Percentiles rank a stretch among this genome's conserved stretches.
These are phyloP conservation scores for Clarireedia paspali DNA, from an alignment of 2,329 filamentous ascomycete species.

Conservation along the genomic window DNA sequence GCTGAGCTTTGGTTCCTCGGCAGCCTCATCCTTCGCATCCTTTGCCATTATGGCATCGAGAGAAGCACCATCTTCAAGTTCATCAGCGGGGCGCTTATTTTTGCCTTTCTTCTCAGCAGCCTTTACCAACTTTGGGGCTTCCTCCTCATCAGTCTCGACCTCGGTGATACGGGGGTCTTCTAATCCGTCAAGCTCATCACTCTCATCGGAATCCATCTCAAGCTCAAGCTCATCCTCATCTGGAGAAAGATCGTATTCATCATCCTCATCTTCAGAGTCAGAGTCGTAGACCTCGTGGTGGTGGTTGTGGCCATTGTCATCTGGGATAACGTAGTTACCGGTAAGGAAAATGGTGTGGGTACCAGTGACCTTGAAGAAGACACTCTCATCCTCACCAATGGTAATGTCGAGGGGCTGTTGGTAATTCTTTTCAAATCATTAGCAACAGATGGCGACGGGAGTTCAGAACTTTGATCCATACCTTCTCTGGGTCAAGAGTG, in stretches of 20 bases:
- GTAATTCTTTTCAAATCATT: conserved; percentile 57
- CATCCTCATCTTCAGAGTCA: conserved; percentile 53
- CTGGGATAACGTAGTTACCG: conserved; percentile 84
- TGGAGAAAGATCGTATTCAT: conserved; percentile 74
- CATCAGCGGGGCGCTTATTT: conserved; percentile 87
- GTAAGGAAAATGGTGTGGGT: conserved; percentile 89
- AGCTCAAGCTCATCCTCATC: conserved; percentile 68
- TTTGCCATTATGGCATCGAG: conserved; percentile 85
- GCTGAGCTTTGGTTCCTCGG: conserved; percentile 66
- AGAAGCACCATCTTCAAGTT: conserved; percentile 52
- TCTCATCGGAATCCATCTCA: conserved; percentile 50
- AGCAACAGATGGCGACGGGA: too few relatives aligned
- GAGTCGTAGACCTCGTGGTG: conserved; percentile 55
- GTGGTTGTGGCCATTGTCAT: conserved; percentile 46
- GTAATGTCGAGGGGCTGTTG: conserved; percentile 94
- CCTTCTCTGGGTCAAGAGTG: conserved; percentile 88
- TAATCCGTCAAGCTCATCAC: conserved; percentile 71
- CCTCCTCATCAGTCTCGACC: conserved; percentile 72
- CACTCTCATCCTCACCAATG: conserved; percentile 77
- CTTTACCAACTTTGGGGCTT: conserved; percentile 52
- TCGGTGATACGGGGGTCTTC: conserved; percentile 78
- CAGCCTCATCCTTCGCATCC: conserved; percentile 43
- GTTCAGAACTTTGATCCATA: conserved; percentile 38
- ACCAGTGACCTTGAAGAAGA: conserved; percentile 87
- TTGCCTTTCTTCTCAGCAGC: conserved; percentile 48